phyloP scores from a whole-genome alignment of 1,284 basidiomycete species.

The Earliella scabrosa region DNA sequence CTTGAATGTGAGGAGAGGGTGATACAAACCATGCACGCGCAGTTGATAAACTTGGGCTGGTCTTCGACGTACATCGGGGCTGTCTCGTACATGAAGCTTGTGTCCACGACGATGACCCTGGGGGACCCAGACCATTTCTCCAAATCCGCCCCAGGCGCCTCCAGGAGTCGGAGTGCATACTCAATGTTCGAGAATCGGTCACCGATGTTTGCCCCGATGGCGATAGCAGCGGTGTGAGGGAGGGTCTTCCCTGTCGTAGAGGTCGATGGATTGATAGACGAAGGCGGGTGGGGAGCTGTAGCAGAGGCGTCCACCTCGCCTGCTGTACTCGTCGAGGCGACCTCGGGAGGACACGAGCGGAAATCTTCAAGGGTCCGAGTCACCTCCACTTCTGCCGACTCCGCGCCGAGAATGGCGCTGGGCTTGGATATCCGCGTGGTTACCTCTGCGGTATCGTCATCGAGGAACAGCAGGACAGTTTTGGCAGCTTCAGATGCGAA shows the following conservation, averaged over 20 bases:
- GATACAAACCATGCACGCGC: slow-evolving; percentile 79
- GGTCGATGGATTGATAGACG: background rate
- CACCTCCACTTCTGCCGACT: slow-evolving; percentile 65
- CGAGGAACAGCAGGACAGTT: slow-evolving; percentile 37
- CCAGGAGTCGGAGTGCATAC: slow-evolving; percentile 66
- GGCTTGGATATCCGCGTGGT: slow-evolving; percentile 78
- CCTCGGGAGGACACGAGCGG: background rate
- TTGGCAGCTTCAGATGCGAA: slow-evolving; percentile 67
- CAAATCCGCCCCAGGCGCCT: slow-evolving; percentile 42
- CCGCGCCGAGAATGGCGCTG: slow-evolving; percentile 75
- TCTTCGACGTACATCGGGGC: slow-evolving; percentile 95
- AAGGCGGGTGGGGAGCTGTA: background rate
- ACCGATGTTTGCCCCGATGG: slow-evolving; percentile 91
- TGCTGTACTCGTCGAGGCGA: background rate
- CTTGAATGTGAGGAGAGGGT: slow-evolving; percentile 1
- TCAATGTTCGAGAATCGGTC: slow-evolving; percentile 89
- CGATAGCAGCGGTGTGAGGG: slow-evolving; percentile 62
- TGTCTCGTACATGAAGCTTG: slow-evolving; percentile 94
- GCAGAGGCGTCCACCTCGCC: background rate
- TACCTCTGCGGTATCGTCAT: slow-evolving; percentile 38
- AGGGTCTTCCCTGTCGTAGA: background rate
- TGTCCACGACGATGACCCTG: slow-evolving; percentile 63
- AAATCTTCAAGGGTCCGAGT: slow-evolving; percentile 47
- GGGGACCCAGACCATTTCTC: slow-evolving; percentile 23
- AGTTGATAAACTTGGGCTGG: slow-evolving; percentile 91